Evolutionary conservation across 129 eudicot species (phyloP).

Genomic region (Smallanthus sonchifolius): DNA sequence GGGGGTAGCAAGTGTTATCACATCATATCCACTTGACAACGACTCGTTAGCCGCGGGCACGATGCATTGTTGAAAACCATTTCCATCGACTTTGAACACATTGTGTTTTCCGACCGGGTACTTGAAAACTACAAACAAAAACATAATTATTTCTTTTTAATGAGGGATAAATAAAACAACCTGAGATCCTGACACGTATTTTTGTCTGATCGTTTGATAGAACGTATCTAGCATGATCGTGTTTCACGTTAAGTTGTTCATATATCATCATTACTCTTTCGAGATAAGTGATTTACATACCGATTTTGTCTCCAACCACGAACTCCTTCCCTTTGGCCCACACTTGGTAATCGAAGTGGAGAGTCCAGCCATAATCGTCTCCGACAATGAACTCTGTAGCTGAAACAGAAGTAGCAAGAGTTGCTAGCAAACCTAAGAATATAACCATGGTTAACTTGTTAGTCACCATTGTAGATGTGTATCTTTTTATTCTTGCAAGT

Average conservation of each 20-base stretch:
- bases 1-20: conserved; percentile 25
- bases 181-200: neutral
- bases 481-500: neutral
- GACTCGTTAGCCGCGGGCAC: conserved; percentile 21
- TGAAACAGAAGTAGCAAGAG: conserved; percentile 3
- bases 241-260: neutral
- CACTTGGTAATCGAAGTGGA: conserved; percentile 25
- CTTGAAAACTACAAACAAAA: conserved; percentile 19
- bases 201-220: neutral
- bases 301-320: conserved; percentile 28
- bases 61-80: conserved; percentile 10
- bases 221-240: neutral
- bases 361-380: conserved; percentile 33
- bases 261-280: neutral
- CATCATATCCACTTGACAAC: conserved; percentile 33
- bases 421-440: conserved; percentile 1
- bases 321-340: conserved; percentile 41
- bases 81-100: conserved; percentile 24
- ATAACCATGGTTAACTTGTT: neutral
- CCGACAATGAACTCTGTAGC: conserved; percentile 24
- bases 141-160: neutral
- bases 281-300: conserved; percentile 1
- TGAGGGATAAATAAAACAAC: neutral
- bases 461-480: conserved; percentile 1
- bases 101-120: conserved; percentile 20